Conservation (phyloP, 495 filamentous ascomycete genomes). For the Lophiotrema nucula region DNA sequence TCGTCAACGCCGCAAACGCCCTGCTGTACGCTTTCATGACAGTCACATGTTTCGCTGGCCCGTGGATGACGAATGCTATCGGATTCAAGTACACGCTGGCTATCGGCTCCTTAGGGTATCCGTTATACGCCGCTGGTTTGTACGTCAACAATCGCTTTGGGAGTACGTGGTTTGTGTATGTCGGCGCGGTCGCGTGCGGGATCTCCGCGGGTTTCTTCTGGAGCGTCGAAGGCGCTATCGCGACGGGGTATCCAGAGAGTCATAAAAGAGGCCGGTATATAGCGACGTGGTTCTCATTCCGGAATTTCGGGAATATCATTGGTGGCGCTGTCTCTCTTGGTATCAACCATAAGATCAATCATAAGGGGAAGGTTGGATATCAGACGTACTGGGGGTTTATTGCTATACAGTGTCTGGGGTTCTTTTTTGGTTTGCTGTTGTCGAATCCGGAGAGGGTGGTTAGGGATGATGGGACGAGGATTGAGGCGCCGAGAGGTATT, state of each 20-base stretch:
- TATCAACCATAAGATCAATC: slow-evolving; percentile 21
- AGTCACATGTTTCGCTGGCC: slow-evolving; percentile 23
- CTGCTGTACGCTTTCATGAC: slow-evolving; percentile 28
- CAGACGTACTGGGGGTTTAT: slow-evolving; percentile 29
- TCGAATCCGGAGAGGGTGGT: slow-evolving; percentile 26
- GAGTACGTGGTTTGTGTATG: slow-evolving; percentile 21
- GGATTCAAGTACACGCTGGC: slow-evolving; percentile 29
- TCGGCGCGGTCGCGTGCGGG: slow-evolving; percentile 19
- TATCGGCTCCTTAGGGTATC: slow-evolving; percentile 22
- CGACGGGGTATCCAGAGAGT: slow-evolving; percentile 24
- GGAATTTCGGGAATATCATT: slow-evolving; percentile 24
- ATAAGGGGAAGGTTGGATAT: slow-evolving; percentile 26
- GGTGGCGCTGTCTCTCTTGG: slow-evolving; percentile 21
- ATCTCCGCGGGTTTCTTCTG: slow-evolving; percentile 27
- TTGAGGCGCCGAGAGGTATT: slow-evolving; percentile 14
- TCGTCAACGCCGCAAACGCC: slow-evolving; percentile 28
- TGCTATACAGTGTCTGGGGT: slow-evolving; percentile 26
- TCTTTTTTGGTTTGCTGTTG: slow-evolving; percentile 22
- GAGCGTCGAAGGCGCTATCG: slow-evolving; percentile 28
- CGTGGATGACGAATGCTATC: slow-evolving; percentile 20
- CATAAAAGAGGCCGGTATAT: slow-evolving; percentile 29
- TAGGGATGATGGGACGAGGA: slow-evolving; percentile 18
- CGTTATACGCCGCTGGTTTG: slow-evolving; percentile 24
- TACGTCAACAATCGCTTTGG: slow-evolving; percentile 28
- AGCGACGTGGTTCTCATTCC: slow-evolving; percentile 26